phyloP scores from a whole-genome alignment of 2,329 filamentous ascomycete genomes.

The Diaporthe humulicola region DNA sequence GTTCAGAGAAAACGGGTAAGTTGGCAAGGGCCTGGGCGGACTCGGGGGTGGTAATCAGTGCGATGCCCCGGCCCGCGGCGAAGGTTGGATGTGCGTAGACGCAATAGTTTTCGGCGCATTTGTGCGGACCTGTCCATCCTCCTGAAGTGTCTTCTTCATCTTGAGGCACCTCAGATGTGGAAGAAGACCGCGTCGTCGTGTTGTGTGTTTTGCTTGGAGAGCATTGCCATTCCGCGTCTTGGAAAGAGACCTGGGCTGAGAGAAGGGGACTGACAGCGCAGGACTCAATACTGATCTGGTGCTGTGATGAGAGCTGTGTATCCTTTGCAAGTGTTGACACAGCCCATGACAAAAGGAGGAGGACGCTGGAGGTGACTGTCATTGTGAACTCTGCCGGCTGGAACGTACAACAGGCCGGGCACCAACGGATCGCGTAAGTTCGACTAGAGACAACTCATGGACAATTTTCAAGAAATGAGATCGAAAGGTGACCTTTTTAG shows the following conservation, averaged over 20 bases:
- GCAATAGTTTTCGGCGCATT: conserved; percentile 39
- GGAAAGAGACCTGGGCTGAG: not conserved
- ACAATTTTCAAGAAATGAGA: not conserved
- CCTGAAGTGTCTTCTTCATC: conserved; percentile 24
- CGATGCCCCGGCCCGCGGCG: conserved; percentile 37
- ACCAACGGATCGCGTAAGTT: not conserved
- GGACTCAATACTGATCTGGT: not conserved
- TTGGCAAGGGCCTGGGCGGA: conserved; percentile 39
- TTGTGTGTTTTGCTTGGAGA: not conserved
- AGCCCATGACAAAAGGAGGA: not conserved
- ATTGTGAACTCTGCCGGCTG: not conserved
- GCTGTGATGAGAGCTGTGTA: not conserved
- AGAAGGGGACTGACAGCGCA: conserved; percentile 31
- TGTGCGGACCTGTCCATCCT: conserved; percentile 39
- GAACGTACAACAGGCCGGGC: too few species aligned
- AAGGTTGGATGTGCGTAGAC: conserved; percentile 40
- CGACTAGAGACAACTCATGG: rapidly evolving
- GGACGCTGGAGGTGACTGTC: not conserved
- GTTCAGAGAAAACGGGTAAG: conserved; percentile 30
- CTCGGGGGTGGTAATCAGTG: conserved; percentile 39
- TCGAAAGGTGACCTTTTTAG: too few species aligned
- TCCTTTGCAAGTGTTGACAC: not conserved
- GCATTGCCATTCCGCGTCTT: conserved; percentile 13
- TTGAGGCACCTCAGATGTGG: not conserved
- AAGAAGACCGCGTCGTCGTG: not conserved